Base-by-base conservation (phyloP, 805 yeast species). In the Hanseniaspora hatyaiensis region DNA sequence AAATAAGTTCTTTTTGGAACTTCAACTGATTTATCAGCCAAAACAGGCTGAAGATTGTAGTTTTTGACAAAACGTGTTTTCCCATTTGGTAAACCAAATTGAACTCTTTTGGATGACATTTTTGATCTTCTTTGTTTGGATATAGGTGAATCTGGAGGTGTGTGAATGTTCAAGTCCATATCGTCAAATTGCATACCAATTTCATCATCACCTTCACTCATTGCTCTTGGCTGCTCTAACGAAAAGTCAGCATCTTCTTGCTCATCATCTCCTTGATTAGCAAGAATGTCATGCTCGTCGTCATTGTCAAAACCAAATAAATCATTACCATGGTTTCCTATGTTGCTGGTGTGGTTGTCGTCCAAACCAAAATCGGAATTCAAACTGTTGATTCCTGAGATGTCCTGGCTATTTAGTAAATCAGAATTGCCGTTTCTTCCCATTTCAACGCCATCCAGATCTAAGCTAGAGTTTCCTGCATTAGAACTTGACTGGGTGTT, bases 401-500 rank as follows among this genome's bases (percentile, higher is more conserved):
- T 47, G 40, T 57, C 63, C 49, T 61, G 65, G n/a, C 8, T 22
- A 20, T 24, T 24, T 11, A 37, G 8, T 34, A 47, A n/a, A 30
- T 69, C 37, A 53, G 59, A 8, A n/a, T 57, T 61, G 33, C 59
- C 60, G 3, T 53, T 69, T 41, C 66, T 59, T 11, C 66, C 72
- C 41, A 68, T 60, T 43, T 69, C 74, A 40, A 78, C 65, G 54
- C 77, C 79, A 38, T 79, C 65, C 23, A 73, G 79, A 49, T 76
- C 63, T 49, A 74, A 80, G 28, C 68, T 63, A 46, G 65, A 66
- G 9, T 52, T 63, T 32, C 68, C 63, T 45, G 65, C 66, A 9
- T 52, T 63, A 33, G 56, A 61, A 34, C 57, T 56, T n/a, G 55
- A 57, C 37, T 58, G 36, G 6, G 58, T 61, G 41, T 61, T 60